A percentile compares a stretch with the other conserved stretches of the same genome.
phyloP scores from a whole-genome alignment of 108 stramenopile species.

The Skeletonema tropicum region DNA sequence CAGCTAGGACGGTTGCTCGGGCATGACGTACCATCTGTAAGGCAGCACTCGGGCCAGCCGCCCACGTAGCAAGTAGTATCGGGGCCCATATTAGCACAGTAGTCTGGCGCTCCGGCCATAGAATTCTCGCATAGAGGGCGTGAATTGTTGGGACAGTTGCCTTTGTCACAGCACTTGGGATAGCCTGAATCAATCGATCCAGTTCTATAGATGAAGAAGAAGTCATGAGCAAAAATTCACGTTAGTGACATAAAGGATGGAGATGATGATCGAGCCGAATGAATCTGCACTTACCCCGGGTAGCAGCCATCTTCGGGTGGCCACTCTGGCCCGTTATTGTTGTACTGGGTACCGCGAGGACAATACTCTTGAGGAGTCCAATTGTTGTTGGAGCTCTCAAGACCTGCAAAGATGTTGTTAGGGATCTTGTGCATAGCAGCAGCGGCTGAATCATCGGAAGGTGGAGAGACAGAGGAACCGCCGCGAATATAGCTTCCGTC shows the following conservation, averaged over 20 bases:
- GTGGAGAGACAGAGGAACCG: neutral
- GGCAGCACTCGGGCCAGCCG: neutral
- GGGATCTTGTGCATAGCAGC: neutral
- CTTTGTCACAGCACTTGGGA: neutral
- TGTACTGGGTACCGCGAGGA: neutral
- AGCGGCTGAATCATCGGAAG: neutral
- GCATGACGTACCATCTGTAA: neutral
- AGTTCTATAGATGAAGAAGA: neutral
- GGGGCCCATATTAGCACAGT: neutral
- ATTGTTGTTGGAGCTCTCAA: neutral
- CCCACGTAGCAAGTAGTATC: neutral
- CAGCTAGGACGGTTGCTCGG: neutral
- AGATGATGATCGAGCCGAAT: neutral
- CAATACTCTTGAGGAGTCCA: neutral
- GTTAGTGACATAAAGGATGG: neutral
- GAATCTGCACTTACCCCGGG: neutral
- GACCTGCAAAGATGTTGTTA: neutral
- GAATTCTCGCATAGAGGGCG: neutral
- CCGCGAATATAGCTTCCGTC: neutral
- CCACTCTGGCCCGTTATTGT: neutral
- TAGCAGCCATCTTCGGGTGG: neutral
- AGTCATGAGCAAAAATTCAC: neutral
- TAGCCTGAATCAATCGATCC: neutral
- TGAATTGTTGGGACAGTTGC: neutral
- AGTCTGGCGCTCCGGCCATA: neutral